These are phyloP conservation scores for Planoprotostelium fungivorum DNA, from an alignment of 78 protist species.

Conservation along the genomic window DNA sequence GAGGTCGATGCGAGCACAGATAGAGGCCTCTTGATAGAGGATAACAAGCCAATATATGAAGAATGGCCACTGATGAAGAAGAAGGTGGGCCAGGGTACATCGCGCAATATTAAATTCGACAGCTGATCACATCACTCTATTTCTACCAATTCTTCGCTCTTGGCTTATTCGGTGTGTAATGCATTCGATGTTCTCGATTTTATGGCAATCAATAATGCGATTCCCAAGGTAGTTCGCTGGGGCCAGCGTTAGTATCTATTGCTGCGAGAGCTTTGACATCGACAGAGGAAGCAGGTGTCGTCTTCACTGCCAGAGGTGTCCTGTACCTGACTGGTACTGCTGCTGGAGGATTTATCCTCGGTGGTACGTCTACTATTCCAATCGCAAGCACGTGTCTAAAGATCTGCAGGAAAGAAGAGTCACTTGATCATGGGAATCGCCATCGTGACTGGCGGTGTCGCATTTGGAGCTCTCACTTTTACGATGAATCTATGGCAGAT, in stretches of 20 bases:
- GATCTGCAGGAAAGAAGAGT: background rate
- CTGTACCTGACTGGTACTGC: background rate
- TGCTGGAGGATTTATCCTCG: background rate
- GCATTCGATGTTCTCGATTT: background rate
- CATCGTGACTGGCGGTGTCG: background rate
- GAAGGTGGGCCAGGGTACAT: no score
- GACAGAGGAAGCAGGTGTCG: background rate
- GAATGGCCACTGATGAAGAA: no score
- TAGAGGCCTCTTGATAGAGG: no score
- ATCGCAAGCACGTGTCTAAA: background rate
- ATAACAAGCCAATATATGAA: no score
- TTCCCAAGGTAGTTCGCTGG: background rate
- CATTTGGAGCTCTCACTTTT: background rate
- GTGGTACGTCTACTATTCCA: background rate
- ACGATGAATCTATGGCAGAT: background rate
- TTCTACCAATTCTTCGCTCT: background rate
- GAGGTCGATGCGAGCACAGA: no score
- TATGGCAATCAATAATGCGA: background rate
- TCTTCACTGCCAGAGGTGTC: background rate
- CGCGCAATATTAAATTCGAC: no score
- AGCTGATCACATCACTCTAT: background rate
- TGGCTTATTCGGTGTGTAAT: background rate
- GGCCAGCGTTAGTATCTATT: background rate
- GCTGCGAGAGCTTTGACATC: background rate
- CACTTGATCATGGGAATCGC: background rate